Base-by-base conservation (phyloP, 2,329 filamentous ascomycete species). In the Talaromyces sp. region DNA sequence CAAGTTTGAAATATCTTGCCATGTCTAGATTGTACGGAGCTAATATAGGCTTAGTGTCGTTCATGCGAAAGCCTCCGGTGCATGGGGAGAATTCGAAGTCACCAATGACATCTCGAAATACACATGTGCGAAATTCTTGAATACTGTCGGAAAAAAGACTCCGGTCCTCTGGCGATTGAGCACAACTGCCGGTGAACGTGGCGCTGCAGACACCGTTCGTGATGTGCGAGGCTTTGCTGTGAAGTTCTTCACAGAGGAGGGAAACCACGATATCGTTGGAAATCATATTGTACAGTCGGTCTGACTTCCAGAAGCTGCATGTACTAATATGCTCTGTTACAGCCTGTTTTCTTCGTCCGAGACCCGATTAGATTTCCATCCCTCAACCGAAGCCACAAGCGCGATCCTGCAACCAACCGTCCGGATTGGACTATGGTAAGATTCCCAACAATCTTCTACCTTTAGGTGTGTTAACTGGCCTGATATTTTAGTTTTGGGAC, bases 1-100 rank as follows among this genome's bases (percentile, higher is more conserved):
- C 59, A 10, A 41, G 60, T n/a, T 9, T 16, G n/a, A 60, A 66
- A 27, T 10, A 14, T 35, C 9, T 11, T 69, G 68, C 78, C 68
- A 68, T 70, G 75, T 64, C 13, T 24, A 9, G 22, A 6, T 11
- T 62, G 16, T n/a, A 50, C 19, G 14, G 22, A 24, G 60, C 60
- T 62, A 19, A 62, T 11, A n/a, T 54, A 22, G 24, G 19, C 27
- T 9, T 10, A 52, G 52, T 39, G 43, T 76, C 2, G 84, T 86
- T 3, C 84, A 86, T 67, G 84, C 84, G n/a, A 84, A 85, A 69
- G 83, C 81, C 16, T 78, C 41, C 84, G 84, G 65, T 33, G 84
- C 84, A 0, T 85, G 80, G 66, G 85, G 85, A 19, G 81, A 86
- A 60, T 89, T 89, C 67, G 85, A 88, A 72, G 82, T 84, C n/a